phyloP scores from a whole-genome alignment of 352 stramenopile species.

The Detonula confervacea region DNA sequence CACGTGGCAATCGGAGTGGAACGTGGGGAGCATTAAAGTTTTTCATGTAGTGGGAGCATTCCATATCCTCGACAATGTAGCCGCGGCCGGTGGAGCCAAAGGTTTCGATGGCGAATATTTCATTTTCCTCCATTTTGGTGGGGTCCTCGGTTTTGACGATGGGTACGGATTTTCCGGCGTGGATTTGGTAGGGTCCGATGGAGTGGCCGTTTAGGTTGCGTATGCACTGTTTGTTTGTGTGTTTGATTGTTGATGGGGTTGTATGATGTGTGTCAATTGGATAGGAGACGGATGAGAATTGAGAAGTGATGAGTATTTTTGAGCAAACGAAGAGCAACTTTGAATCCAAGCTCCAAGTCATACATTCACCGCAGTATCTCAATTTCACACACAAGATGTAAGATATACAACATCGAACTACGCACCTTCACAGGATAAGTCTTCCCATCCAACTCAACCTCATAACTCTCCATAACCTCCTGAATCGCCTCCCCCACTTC shows the following conservation, averaged over 20 bases:
- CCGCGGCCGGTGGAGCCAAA: slow-evolving; percentile 89
- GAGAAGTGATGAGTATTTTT: too few relatives aligned
- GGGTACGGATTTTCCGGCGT: slow-evolving; percentile 95
- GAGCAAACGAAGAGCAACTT: too few relatives aligned
- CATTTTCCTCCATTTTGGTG: slow-evolving; percentile 97
- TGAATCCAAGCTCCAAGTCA: too few relatives aligned
- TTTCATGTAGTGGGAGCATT: slow-evolving; percentile 99
- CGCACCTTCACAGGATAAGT: slow-evolving; percentile 92
- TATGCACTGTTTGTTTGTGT: slow-evolving; percentile 71
- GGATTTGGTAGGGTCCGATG: slow-evolving; percentile 97
- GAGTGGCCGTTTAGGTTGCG: slow-evolving; percentile 98
- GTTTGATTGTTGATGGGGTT: neutral
- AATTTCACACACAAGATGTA: too few relatives aligned
- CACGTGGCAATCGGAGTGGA: slow-evolving; percentile 89
- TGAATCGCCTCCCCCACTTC: slow-evolving; percentile 95
- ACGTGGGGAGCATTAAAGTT: slow-evolving; percentile 94
- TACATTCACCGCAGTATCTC: too few relatives aligned
- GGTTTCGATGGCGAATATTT: slow-evolving; percentile 98
- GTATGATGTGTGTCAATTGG: neutral
- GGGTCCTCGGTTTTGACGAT: slow-evolving; percentile 95
- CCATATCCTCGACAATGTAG: slow-evolving; percentile 91
- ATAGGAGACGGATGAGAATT: neutral
- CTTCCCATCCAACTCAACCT: slow-evolving; percentile 96
- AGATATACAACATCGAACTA: neutral
- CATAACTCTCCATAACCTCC: slow-evolving; percentile 98